A percentile compares a stretch with the other conserved stretches of the same genome.
Evolutionary conservation across 768 basidiomycete species (phyloP).

Genomic region (Chlorophyllum brunneum): DNA sequence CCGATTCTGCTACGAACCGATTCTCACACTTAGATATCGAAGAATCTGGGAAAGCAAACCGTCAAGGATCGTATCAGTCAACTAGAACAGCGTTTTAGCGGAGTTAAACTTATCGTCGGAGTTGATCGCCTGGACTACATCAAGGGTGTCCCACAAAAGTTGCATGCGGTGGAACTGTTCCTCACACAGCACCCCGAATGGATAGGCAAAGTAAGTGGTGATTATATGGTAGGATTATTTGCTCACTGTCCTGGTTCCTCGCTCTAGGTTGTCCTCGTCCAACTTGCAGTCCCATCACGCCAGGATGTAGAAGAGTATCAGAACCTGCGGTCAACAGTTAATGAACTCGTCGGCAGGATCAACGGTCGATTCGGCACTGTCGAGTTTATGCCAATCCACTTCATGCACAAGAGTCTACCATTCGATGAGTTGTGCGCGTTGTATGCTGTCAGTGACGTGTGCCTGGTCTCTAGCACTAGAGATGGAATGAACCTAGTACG

Average conservation of each 20-base stretch:
- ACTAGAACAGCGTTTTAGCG: slow-evolving; percentile 87
- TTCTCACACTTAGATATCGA: slow-evolving; percentile 11
- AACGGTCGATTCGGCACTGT: slow-evolving; percentile 99
- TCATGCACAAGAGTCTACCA: slow-evolving; percentile 92
- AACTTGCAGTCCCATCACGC: slow-evolving; percentile 94
- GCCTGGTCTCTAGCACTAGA: slow-evolving; percentile 89
- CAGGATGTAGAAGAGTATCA: slow-evolving; percentile 99
- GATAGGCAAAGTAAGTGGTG: slow-evolving; percentile 80
- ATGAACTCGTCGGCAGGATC: slow-evolving; percentile 97
- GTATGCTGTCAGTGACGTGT: slow-evolving; percentile 95
- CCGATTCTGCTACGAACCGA: neutral
- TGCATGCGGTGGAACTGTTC: slow-evolving; percentile 96
- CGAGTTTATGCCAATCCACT: slow-evolving; percentile 99
- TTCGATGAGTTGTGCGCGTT: slow-evolving; percentile 98
- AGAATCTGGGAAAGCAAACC: slow-evolving; percentile 76
- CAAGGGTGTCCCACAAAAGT: slow-evolving; percentile 98
- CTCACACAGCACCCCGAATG: slow-evolving; percentile 97
- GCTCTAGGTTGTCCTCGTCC: slow-evolving; percentile 83
- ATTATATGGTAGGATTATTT: neutral
- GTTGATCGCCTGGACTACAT: slow-evolving; percentile 99
- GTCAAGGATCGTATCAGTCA: slow-evolving; percentile 80
- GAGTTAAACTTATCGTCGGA: slow-evolving; percentile 96
- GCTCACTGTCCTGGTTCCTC: neutral
- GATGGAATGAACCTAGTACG: slow-evolving; percentile 99
- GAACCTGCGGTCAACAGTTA: slow-evolving; percentile 91